These are phyloP conservation scores for Metarhizium rileyi DNA, from an alignment of 2,329 filamentous ascomycete genomes.

Conservation along the genomic window DNA sequence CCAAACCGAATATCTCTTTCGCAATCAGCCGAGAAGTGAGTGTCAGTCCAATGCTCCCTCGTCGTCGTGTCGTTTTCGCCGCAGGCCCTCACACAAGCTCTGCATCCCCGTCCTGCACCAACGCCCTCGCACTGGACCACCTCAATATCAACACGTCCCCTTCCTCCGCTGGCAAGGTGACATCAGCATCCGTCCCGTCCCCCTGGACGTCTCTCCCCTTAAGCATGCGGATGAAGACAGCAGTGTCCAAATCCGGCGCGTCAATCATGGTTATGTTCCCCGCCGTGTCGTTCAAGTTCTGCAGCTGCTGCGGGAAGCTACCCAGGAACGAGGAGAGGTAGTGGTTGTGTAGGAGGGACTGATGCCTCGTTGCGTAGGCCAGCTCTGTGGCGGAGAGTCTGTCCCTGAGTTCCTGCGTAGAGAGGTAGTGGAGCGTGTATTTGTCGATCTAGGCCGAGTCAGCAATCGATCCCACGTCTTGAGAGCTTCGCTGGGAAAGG, in stretches of 20 bases:
- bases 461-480: background rate
- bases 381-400: conserved; percentile 70
- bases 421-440: conserved; percentile 65
- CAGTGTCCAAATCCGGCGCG: conserved; percentile 68
- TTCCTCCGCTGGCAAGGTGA: conserved; percentile 45
- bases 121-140: conserved; percentile 62
- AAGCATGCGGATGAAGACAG: conserved; percentile 74
- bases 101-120: conserved; percentile 45
- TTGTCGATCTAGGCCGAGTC: conserved; percentile 55
- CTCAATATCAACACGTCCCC: conserved; percentile 60
- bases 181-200: conserved; percentile 55
- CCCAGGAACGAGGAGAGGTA: conserved; percentile 78
- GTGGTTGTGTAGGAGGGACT: conserved; percentile 73
- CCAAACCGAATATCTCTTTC: too few species aligned
- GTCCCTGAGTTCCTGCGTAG: conserved; percentile 39
- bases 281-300: conserved; percentile 81
- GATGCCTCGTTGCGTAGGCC: conserved; percentile 75
- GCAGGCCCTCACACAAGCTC: conserved; percentile 42
- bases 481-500: too few species aligned
- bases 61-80: background rate
- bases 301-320: conserved; percentile 68
- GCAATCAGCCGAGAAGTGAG: too few species aligned
- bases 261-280: conserved; percentile 92
- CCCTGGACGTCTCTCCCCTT: conserved; percentile 49
- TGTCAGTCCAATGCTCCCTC: background rate